Conservation (phyloP, 139 green algal species). For the Chlorella sp. region DNA sequence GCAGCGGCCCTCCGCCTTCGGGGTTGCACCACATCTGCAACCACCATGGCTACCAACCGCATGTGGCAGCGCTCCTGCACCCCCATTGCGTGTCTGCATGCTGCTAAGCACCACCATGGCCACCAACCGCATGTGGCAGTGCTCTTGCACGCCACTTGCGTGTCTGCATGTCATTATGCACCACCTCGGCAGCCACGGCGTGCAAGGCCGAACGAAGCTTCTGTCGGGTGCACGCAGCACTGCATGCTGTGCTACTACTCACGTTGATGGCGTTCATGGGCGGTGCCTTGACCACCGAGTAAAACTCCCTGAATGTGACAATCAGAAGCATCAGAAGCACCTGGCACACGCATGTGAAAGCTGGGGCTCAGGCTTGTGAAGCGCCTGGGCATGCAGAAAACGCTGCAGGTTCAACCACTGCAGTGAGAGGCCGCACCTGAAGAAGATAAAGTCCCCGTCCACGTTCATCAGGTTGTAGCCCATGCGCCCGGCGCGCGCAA, state of each 20-base stretch:
- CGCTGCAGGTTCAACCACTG: neutral
- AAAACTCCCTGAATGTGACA: neutral
- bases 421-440: neutral
- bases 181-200: neutral
- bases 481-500: neutral
- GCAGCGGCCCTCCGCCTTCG: neutral
- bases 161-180: neutral
- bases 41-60: neutral
- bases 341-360: no score
- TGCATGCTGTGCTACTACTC: neutral
- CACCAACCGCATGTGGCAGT: neutral
- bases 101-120: no score
- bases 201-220: neutral
- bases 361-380: no score
- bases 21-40: neutral
- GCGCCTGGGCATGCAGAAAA: neutral
- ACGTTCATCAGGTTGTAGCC: neutral
- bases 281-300: neutral
- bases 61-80: neutral
- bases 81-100: no score
- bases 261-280: neutral
- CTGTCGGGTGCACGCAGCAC: neutral
- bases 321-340: neutral
- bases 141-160: neutral
- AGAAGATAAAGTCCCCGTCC: neutral